Evolutionary conservation across 148 eudicot species (phyloP).

Genomic region (Vaccinium vitisidaea): DNA sequence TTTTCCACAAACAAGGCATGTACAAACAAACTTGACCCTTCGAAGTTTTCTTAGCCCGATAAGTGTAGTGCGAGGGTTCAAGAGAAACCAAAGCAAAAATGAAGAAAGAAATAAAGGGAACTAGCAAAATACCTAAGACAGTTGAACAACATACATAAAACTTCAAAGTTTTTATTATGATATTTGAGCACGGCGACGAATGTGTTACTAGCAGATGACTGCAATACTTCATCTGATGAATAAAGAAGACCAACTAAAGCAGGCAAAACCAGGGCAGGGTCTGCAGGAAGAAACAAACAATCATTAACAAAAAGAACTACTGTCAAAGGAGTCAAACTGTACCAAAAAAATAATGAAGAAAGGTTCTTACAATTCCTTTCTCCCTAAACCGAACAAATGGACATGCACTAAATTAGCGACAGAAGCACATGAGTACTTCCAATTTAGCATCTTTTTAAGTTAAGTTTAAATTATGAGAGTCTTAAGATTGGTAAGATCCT

Average conservation of each 20-base stretch:
- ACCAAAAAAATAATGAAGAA: background rate
- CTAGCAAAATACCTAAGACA: conserved; percentile 58
- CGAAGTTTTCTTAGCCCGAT: background rate
- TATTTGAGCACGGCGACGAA: conserved; percentile 44
- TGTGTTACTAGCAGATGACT: conserved; percentile 39
- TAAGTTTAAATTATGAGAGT: background rate
- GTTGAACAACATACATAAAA: conserved; percentile 56
- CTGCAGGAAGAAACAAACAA: conserved; percentile 37
- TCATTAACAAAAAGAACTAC: background rate
- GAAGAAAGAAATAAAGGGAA: background rate
- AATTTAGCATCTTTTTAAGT: background rate
- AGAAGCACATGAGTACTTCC: background rate
- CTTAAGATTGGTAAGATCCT: background rate
- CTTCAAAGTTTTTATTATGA: conserved; percentile 48
- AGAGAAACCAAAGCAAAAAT: background rate
- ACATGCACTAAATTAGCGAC: background rate
- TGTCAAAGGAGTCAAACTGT: background rate
- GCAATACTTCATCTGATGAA: conserved; percentile 32
- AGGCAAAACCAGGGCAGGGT: conserved; percentile 55
- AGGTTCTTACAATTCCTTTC: background rate
- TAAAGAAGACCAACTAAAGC: conserved; percentile 43
- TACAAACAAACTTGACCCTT: background rate
- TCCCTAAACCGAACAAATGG: background rate
- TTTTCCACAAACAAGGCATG: conserved; percentile 11
- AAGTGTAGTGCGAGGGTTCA: background rate